Conservation (phyloP, 2,329 filamentous ascomycete genomes). For the Sporothrix pseudoabietina region DNA sequence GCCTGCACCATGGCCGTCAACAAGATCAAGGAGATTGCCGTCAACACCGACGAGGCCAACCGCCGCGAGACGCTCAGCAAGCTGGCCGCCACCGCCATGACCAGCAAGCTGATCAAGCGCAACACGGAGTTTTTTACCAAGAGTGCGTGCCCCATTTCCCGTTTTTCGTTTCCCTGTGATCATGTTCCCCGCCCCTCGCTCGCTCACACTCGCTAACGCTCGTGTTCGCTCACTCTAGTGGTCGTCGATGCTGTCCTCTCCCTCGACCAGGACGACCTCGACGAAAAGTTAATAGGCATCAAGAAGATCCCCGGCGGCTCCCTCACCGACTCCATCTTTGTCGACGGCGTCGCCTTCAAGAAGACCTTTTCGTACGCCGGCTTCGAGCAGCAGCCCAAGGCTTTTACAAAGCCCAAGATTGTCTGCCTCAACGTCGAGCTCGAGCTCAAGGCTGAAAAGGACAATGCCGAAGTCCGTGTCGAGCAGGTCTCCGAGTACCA, state of each 20-base stretch:
- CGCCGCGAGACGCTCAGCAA: slow-evolving; percentile 86
- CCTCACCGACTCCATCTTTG: slow-evolving; percentile 92
- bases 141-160: slow-evolving; percentile 58
- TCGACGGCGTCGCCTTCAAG: slow-evolving; percentile 98
- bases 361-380: slow-evolving; percentile 99
- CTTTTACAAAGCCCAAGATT: slow-evolving; percentile 91
- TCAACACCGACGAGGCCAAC: slow-evolving; percentile 79
- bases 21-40: slow-evolving; percentile 97
- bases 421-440: slow-evolving; percentile 97
- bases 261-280: slow-evolving; percentile 93
- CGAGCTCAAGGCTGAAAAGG: slow-evolving; percentile 98
- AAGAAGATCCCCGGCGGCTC: slow-evolving; percentile 98
- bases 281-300: slow-evolving; percentile 96
- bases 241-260: slow-evolving; percentile 95
- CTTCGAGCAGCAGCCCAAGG: slow-evolving; percentile 98
- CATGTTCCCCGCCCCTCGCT: too few relatives aligned
- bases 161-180: background rate
- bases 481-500: slow-evolving; percentile 99
- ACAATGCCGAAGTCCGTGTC: slow-evolving; percentile 96
- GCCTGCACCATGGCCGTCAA: slow-evolving; percentile 91
- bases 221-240: slow-evolving; percentile 53
- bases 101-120: slow-evolving; percentile 97
- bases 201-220: background rate
- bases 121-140: slow-evolving; percentile 98
- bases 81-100: slow-evolving; percentile 95